phyloP scores from a whole-genome alignment of 2,329 filamentous ascomycete genomes.

The Aureobasidium sp. region DNA sequence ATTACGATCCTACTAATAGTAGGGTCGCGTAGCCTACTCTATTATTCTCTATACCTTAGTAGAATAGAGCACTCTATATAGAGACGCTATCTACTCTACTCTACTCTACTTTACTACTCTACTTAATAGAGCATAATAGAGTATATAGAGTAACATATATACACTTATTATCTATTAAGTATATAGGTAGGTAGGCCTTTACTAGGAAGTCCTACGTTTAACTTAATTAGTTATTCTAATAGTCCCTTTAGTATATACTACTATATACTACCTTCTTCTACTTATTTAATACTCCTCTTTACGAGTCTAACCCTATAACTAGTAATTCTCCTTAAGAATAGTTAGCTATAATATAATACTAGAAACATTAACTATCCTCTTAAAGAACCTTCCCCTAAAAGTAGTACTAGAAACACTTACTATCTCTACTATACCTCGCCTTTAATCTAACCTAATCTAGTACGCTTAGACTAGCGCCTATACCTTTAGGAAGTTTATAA shows the following conservation, averaged over 20 bases:
- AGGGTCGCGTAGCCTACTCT: background rate
- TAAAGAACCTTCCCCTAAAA: too few species aligned
- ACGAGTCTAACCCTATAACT: background rate
- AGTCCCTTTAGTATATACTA: conserved; percentile 5
- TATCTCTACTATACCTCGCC: too few species aligned
- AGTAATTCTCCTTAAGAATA: too few species aligned
- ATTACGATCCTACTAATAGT: background rate
- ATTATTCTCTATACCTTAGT: background rate
- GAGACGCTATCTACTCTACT: background rate
- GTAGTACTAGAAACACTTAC: too few species aligned
- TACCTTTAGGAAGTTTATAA: too few species aligned
- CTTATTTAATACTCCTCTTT: background rate
- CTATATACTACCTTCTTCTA: background rate
- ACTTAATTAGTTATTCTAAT: conserved; percentile 7
- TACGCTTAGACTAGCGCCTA: too few species aligned
- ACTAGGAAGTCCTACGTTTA: background rate
- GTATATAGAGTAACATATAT: background rate
- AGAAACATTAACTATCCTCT: too few species aligned
- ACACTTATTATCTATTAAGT: background rate
- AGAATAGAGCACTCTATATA: background rate
- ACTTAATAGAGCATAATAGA: background rate
- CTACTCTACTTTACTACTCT: background rate
- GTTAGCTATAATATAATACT: too few species aligned
- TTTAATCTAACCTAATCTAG: too few species aligned
- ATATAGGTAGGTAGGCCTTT: background rate